These are phyloP conservation scores for Alternaria arbusti DNA, from an alignment of 2,329 filamentous ascomycete genomes.

Conservation along the genomic window DNA sequence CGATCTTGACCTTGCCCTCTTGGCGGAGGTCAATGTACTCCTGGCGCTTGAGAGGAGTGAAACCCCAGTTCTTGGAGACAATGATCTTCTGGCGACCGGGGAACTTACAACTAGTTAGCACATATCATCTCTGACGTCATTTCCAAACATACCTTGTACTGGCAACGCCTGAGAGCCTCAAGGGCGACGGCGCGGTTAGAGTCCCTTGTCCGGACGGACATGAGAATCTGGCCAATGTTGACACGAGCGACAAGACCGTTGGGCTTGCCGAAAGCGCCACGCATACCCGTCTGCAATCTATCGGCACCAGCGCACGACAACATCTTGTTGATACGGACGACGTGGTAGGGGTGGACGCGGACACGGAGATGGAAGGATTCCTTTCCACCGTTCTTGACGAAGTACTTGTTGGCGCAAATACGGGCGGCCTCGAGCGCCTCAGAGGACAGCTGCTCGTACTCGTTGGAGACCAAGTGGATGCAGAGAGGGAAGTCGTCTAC, in stretches of 20 bases:
- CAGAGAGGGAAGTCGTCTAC: slow-evolving; percentile 99
- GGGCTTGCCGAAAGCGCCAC: slow-evolving; percentile 99
- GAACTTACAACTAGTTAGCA: slow-evolving; percentile 61
- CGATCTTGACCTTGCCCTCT: slow-evolving; percentile 90
- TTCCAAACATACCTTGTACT: slow-evolving; percentile 76
- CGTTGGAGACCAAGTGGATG: slow-evolving; percentile 99
- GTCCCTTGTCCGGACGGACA: slow-evolving; percentile 97
- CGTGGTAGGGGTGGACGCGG: slow-evolving; percentile 98
- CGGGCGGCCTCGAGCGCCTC: slow-evolving; percentile 99
- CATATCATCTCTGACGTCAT: background rate
- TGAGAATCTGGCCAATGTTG: slow-evolving; percentile 99
- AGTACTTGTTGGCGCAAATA: slow-evolving; percentile 99
- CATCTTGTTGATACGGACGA: slow-evolving; percentile 99
- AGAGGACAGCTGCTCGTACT: slow-evolving; percentile 99
- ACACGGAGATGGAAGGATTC: slow-evolving; percentile 75
- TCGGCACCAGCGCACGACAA: slow-evolving; percentile 99
- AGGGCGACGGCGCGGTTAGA: slow-evolving; percentile 89
- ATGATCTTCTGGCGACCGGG: slow-evolving; percentile 99
- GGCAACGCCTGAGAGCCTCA: slow-evolving; percentile 97
- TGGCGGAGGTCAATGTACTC: slow-evolving; percentile 97
- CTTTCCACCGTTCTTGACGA: slow-evolving; percentile 73
- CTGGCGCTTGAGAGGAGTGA: slow-evolving; percentile 96
- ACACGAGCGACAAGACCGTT: slow-evolving; percentile 99
- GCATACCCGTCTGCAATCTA: slow-evolving; percentile 99
- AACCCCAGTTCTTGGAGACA: slow-evolving; percentile 99